Base-by-base conservation (phyloP, 129 eudicot genomes). In the Smallanthus sonchifolius region DNA sequence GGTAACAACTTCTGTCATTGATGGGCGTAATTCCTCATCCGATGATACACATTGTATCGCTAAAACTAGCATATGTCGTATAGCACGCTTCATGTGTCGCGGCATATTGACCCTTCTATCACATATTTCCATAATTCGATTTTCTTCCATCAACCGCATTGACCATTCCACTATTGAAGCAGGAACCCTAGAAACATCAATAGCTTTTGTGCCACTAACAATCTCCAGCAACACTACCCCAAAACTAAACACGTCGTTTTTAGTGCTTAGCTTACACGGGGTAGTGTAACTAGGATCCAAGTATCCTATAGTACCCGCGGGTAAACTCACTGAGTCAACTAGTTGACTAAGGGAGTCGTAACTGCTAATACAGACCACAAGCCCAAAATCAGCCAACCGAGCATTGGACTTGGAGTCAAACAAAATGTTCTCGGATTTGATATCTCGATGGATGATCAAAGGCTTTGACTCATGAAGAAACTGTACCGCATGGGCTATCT, bases 301-400 rank as follows among this genome's bases (percentile, higher is more conserved):
- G 83, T 92, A 87, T 40, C 97, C 97, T 0, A 92, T 86, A 2
- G 97, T 92, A 2, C 97, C 96, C 0, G 96, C 96, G 2, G 96
- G 91, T 30, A 79, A 78, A 66, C 83, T 77, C 75, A 49, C 37
- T 4, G 84, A 75, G 80, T 67, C 69, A 66, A 48, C 73, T 51
- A 10, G 81, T 6, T 68, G 80, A 72, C 76, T 77, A 35, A 42
- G 35, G 20, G 80, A 72, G 64, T 24, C 70, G n/a, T 7, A 68
- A 13, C 19, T 37, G 42, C 64, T 47, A 7, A 72, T 63, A 78
- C 47, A 14, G 4, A 81, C 39, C 0, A 96, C 91, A 0, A 92
- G 78, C 0, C 97, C 96, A 42, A 88, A 87, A 71, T 92, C 97
- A 6, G 88, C 87, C 49, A 92, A 38, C 56, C 83, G 88, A 2